Evolutionary conservation across 805 yeast genomes (phyloP), one percentile per base, ranked within the genome.

Genomic region (Myxozyma kluyveri): DNA sequence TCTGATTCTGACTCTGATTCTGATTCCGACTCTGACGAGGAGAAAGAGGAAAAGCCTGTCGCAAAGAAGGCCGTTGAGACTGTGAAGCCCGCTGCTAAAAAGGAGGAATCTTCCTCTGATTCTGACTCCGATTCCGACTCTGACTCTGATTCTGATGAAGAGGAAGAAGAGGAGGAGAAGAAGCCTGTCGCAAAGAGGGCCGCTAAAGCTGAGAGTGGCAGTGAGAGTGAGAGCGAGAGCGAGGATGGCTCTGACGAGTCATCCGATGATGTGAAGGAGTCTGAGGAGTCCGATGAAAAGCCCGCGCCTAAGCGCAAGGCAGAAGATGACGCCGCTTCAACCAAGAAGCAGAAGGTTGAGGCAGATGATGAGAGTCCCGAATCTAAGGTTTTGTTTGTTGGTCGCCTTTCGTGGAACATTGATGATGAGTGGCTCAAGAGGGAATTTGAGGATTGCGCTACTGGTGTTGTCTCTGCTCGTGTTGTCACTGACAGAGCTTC

Each of bases 381-480:
- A 14, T 14, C 33, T 14, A 86, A 91, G 54, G 91, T 98, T 56
- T 72, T 93, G 61, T 93, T 93, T 66, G 98, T 90, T 61, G 99
- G 99, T 66, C 84, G 98, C 76, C 81, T 93, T 67, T 89, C 98
- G 19, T 93, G 98, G 98, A 86, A 83, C 72, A 80, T 93, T 66
- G 99, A 93, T 67, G 97, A 90, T 69, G 95, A 84, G 55, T 87
- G 96, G 96, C 82, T 93, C 70, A 77, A 78, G 72, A 75, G 83
- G 57, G 97, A 88, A 75, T 93, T 93, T 71, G 89, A 84, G 70
- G 80, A 78, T 57, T 65, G 72, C 49, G 96, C 91, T 47, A 96
- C 95, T 71, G 33, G 33, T 29, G 93, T 89, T 54, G 65, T 80
- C 33, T 71, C 83, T 64, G 97, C 98, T 62, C 84, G 99, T 75